phyloP scores from a whole-genome alignment of 2,329 filamentous ascomycete genomes.

The Colletotrichum tanaceti region DNA sequence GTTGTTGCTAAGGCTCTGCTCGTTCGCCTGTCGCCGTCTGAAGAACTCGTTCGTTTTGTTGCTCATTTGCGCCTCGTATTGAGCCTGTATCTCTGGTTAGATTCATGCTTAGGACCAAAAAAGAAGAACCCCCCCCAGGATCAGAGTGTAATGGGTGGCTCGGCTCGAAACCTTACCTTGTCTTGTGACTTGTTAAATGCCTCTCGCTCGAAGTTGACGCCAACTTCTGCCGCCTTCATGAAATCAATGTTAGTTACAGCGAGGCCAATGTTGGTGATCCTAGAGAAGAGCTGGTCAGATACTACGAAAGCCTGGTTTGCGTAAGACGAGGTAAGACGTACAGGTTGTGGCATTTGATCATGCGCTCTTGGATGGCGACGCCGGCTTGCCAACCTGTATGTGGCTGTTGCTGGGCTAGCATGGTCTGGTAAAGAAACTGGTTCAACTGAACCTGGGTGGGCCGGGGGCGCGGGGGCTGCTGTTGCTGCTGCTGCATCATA shows the following conservation, averaged over 20 bases:
- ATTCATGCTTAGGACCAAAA: conserved; percentile 30
- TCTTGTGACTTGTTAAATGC: conserved; percentile 58
- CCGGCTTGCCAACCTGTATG: conserved; percentile 55
- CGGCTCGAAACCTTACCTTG: conserved; percentile 55
- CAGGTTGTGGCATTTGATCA: conserved; percentile 58
- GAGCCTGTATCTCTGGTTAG: conserved; percentile 50
- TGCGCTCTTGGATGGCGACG: conserved; percentile 53
- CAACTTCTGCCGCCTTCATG: conserved; percentile 55
- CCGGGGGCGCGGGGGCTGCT: conserved; percentile 48
- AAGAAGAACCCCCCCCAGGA: background rate
- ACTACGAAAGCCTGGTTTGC: background rate
- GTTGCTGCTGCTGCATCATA: conserved; percentile 55
- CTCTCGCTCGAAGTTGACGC: conserved; percentile 61
- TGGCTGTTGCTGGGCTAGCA: conserved; percentile 50
- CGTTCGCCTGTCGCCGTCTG: conserved; percentile 62
- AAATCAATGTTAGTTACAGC: conserved; percentile 57
- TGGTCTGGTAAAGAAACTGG: conserved; percentile 55
- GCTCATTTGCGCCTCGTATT: conserved; percentile 62
- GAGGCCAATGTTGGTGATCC: conserved; percentile 64
- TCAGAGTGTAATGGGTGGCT: conserved; percentile 9
- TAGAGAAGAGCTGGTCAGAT: conserved; percentile 45
- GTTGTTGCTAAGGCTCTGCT: conserved; percentile 61
- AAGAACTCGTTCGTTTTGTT: conserved; percentile 62
- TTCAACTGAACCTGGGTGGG: conserved; percentile 49
- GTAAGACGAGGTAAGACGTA: conserved; percentile 45